Evolutionary conservation across 495 filamentous ascomycete species (phyloP).

Genomic region (Lophiostoma macrostomum): DNA sequence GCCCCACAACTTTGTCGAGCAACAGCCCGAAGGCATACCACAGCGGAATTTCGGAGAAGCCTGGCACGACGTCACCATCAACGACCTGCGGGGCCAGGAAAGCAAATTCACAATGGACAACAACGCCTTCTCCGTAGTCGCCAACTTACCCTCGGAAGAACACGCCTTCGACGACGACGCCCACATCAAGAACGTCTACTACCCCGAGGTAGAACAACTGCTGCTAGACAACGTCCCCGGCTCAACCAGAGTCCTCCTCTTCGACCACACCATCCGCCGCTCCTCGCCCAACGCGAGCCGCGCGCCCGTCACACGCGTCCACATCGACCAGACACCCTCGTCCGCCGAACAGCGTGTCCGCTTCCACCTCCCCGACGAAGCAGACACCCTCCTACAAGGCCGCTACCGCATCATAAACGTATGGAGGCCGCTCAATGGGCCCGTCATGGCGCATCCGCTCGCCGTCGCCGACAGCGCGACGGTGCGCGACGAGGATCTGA

Average conservation of each 20-base stretch:
- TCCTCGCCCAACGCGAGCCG: constrained; percentile 51
- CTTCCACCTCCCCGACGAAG: constrained; percentile 58
- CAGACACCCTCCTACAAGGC: constrained; percentile 54
- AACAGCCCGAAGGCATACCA: constrained; percentile 56
- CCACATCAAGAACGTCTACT: constrained; percentile 66
- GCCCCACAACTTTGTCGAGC: constrained; percentile 70
- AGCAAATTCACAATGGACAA: constrained; percentile 62
- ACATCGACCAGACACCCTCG: constrained; percentile 78
- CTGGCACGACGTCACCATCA: constrained; percentile 50
- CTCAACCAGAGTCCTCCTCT: constrained; percentile 62
- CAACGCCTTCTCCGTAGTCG: constrained; percentile 65
- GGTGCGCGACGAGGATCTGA: constrained; percentile 61
- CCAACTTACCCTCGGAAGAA: constrained; percentile 51
- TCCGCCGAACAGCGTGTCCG: constrained; percentile 63
- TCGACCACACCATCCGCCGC: constrained; percentile 88
- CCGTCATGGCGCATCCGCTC: constrained; percentile 66
- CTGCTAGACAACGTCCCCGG: constrained; percentile 61
- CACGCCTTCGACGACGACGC: constrained; percentile 61
- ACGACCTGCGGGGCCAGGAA: constrained; percentile 67
- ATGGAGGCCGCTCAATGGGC: constrained; percentile 75
- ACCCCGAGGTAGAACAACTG: constrained; percentile 73
- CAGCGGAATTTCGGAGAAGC: constrained; percentile 58
- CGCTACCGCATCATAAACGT: constrained; percentile 85
- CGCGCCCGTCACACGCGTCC: constrained; percentile 65
- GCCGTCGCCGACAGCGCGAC: constrained; percentile 64